Evolutionary conservation across 176 grass and related monocot genomes (phyloP).

Genomic region (Raddia distichophylla): DNA sequence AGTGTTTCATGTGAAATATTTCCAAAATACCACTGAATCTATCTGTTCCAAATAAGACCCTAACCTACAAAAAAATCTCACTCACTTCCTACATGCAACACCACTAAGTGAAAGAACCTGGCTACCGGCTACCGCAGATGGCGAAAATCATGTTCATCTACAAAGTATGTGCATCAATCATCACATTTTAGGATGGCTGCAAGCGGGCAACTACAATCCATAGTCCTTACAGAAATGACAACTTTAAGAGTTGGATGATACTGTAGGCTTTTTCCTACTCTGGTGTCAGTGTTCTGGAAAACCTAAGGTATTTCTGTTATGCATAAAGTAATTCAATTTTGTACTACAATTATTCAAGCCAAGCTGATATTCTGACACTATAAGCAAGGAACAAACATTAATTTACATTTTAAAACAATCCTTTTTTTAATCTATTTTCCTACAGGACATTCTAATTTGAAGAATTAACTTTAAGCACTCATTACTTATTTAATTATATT

Average conservation of each 20-base stretch:
- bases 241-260: background rate
- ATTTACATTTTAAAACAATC: conserved; percentile 4
- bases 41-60: no score
- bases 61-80: background rate
- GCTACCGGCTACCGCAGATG: no score
- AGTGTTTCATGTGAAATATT: no score
- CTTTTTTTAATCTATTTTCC: background rate
- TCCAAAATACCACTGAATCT: no score
- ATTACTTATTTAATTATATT: conserved; percentile 1
- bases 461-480: background rate
- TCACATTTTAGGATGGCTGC: background rate
- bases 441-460: background rate
- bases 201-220: background rate
- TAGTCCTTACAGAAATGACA: background rate
- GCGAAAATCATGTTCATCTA: background rate
- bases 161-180: background rate
- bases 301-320: background rate
- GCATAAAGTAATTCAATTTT: background rate
- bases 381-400: background rate
- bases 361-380: background rate
- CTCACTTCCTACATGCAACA: background rate
- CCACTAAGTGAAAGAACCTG: background rate
- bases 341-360: background rate
- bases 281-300: background rate
- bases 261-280: background rate